These are phyloP conservation scores for Acer campestre DNA, from an alignment of 345 rosid species.

Conservation along the genomic window DNA sequence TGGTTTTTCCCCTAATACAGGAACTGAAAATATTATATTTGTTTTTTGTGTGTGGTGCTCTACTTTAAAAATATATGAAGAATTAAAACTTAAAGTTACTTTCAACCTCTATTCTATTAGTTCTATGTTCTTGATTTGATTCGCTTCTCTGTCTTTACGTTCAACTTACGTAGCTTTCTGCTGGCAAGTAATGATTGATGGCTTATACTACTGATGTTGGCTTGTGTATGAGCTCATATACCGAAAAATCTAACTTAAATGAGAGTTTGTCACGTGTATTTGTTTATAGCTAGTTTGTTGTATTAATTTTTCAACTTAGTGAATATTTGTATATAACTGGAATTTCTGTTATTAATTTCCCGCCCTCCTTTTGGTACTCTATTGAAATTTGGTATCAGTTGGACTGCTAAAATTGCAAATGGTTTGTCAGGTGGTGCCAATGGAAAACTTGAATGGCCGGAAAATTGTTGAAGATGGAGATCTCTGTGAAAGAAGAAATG, in stretches of 20 bases:
- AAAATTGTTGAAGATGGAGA: slow-evolving; percentile 91
- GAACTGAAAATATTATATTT: neutral
- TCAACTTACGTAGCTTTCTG: neutral
- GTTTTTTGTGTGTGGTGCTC: neutral
- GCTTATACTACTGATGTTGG: neutral
- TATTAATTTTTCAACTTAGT: no score
- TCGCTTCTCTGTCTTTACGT: neutral
- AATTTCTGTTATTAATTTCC: neutral
- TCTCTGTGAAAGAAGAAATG: slow-evolving; percentile 95
- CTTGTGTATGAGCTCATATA: neutral
- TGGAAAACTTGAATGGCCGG: slow-evolving; percentile 94
- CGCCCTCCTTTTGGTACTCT: neutral
- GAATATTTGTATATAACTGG: neutral
- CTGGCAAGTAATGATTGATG: neutral
- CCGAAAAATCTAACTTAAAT: neutral
- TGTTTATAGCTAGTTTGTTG: neutral
- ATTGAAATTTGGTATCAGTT: slow-evolving; percentile 7
- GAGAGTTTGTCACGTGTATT: neutral
- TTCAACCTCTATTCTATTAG: neutral
- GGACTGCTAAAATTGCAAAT: slow-evolving; percentile 20
- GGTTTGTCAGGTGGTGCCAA: slow-evolving; percentile 72
- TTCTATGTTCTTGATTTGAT: neutral
- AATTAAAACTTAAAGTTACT: neutral
- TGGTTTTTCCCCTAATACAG: neutral
- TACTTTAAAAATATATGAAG: neutral